phyloP scores from a whole-genome alignment of 345 rosid species.

The Bruguiera parviflora region DNA sequence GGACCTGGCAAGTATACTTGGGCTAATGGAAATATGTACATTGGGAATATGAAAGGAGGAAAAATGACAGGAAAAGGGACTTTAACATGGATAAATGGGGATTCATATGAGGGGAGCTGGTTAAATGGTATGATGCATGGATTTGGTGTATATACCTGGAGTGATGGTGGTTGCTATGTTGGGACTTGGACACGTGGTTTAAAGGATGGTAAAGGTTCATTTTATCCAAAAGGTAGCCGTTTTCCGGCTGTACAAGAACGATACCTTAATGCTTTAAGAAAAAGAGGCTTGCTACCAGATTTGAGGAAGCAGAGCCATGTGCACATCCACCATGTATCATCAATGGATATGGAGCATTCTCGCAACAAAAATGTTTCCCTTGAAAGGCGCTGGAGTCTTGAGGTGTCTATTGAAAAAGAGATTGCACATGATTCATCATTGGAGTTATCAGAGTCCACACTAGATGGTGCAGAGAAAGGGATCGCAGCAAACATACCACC shows the following conservation, averaged over 20 bases:
- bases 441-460: conserved; percentile 43
- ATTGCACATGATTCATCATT: conserved; percentile 72
- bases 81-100: conserved; percentile 74
- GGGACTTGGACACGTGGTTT: conserved; percentile 95
- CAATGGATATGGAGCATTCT: conserved; percentile 80
- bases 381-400: conserved; percentile 97
- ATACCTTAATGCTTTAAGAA: conserved; percentile 77
- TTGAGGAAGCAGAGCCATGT: conserved; percentile 62
- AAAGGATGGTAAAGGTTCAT: conserved; percentile 95
- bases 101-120: conserved; percentile 94
- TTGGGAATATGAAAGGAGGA: conserved; percentile 91
- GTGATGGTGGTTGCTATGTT: conserved; percentile 76
- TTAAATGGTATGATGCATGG: conserved; percentile 93
- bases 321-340: conserved; percentile 55
- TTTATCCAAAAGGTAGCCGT: conserved; percentile 77
- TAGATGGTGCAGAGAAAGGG: conserved; percentile 40
- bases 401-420: conserved; percentile 92
- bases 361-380: conserved; percentile 63
- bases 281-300: conserved; percentile 85
- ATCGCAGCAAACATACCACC: conserved; percentile 41
- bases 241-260: conserved; percentile 66
- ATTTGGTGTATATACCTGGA: conserved; percentile 91
- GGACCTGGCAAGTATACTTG: conserved; percentile 93
- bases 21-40: conserved; percentile 74
- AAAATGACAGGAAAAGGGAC: conserved; percentile 96